Evolutionary conservation across 169 alveolate species (phyloP), one percentile per base, ranked within the genome.

Genomic region (Plasmodium ovale): DNA sequence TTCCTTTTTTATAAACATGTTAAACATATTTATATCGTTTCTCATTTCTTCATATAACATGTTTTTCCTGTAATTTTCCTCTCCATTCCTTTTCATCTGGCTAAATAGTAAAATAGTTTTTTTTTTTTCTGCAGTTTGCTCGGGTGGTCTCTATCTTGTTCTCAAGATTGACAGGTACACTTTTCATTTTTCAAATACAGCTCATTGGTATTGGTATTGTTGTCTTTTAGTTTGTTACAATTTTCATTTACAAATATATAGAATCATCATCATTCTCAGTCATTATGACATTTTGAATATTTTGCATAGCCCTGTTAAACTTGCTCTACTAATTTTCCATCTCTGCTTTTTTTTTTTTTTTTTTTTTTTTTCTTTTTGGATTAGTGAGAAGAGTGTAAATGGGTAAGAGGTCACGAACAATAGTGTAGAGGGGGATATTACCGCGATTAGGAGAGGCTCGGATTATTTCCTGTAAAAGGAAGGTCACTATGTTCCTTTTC

Each of bases 281-380:
- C n/a, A 53, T 31, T 53, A 72, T 72, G 9, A 72, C 87, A 72
- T 53, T 51, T 31, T 72, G 87, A 23, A 72, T 72, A 39, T 72
- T 72, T 54, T 72, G 68, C 68, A 72, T 56, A 23, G 69, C 87
- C 49, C 21, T 72, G 31, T 72, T 72, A 42, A 72, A 9, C 29
- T 53, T 72, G 35, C 54, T 10, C 87, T 70, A 72, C 53, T 69
- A 69, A 72, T 72, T 72, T 72, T 72, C 71, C 87, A 72, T 72
- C 56, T 51, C 87, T n/a, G n/a, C n/a, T n/a, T n/a, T n/a, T n/a
- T n/a, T n/a, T n/a, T n/a, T n/a, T n/a, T n/a, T n/a, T n/a, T n/a
- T n/a, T n/a, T n/a, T n/a, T n/a, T n/a, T n/a, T n/a, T n/a, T n/a
- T n/a, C n/a, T n/a, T n/a, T n/a, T n/a, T n/a, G n/a, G n/a, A n/a